Evolutionary conservation across 2,329 filamentous ascomycete genomes (phyloP).

Genomic region (Colletotrichum tamarilloi): DNA sequence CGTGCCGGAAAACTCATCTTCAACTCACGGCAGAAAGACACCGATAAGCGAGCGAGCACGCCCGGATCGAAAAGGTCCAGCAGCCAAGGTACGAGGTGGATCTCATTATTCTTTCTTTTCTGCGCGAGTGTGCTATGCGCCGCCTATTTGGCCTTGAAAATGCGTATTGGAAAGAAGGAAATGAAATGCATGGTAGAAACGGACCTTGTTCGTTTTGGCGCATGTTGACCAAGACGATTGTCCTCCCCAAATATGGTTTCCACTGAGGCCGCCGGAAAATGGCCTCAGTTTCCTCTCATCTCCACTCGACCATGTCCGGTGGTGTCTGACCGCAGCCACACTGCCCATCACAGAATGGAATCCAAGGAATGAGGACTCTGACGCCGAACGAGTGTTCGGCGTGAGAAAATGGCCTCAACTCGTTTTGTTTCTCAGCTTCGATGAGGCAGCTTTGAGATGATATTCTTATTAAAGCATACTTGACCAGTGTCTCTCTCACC

Average conservation of each 20-base stretch:
- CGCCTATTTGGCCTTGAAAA: not conserved
- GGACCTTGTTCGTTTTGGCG: not conserved
- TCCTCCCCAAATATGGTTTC: not conserved
- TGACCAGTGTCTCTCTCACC: not conserved
- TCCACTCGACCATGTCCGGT: not conserved
- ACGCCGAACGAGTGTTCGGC: not conserved
- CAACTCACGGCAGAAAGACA: not conserved
- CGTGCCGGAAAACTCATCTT: not conserved
- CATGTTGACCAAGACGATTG: not conserved
- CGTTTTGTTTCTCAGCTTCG: not conserved
- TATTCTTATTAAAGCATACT: not conserved
- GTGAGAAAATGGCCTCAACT: not conserved
- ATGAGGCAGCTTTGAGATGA: not conserved
- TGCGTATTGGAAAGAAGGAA: not conserved
- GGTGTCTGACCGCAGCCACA: not conserved
- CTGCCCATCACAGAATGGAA: not conserved
- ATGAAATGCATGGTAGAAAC: not conserved
- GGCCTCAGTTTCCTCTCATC: not conserved
- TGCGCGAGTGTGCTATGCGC: not conserved
- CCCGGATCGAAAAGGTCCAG: not conserved
- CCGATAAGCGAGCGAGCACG: not conserved
- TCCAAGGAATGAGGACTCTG: not conserved
- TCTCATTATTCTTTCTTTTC: not conserved
- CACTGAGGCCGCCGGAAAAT: not conserved
- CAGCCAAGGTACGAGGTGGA: not conserved